Conservation (phyloP, 2,329 filamentous ascomycete genomes). For the Colletotrichum aenigma region DNA sequence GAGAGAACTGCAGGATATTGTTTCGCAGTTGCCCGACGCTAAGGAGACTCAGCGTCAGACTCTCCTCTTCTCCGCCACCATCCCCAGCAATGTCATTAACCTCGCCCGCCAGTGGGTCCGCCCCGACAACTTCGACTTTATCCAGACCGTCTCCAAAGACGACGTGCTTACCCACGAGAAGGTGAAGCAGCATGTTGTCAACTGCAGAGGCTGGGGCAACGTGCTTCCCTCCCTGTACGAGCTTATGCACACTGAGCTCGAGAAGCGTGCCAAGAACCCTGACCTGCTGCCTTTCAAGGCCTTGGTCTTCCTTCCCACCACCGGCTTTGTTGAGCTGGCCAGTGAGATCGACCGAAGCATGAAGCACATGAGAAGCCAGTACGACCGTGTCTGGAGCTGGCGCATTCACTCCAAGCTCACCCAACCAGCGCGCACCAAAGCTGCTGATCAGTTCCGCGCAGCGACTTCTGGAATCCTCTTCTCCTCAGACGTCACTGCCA, state of each 20-base stretch:
- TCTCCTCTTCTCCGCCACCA: constrained; percentile 93
- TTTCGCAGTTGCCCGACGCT: constrained; percentile 65
- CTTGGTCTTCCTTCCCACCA: constrained; percentile 91
- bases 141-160: constrained; percentile 84
- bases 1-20: constrained; percentile 66
- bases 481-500: constrained; percentile 80
- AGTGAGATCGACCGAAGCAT: constrained; percentile 47
- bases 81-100: constrained; percentile 80
- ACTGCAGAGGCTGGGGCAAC: constrained; percentile 74
- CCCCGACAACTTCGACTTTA: constrained; percentile 79
- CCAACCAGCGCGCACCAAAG: constrained; percentile 71
- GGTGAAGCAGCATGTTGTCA: constrained; percentile 80
- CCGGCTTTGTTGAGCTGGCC: constrained; percentile 71
- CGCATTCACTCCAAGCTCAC: constrained; percentile 81
- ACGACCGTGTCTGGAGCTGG: constrained; percentile 52
- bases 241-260: constrained; percentile 67
- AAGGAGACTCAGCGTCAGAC: constrained; percentile 77
- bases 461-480: constrained; percentile 69
- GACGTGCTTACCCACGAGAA: constrained; percentile 85
- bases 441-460: constrained; percentile 74
- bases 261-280: constrained; percentile 42
- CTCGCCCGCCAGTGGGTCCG: constrained; percentile 83
- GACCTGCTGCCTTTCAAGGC: constrained; percentile 79
- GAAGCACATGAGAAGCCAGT: background rate
- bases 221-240: constrained; percentile 79